phyloP scores from a whole-genome alignment of 352 stramenopile genomes.

The Phytopythium helicoides region DNA sequence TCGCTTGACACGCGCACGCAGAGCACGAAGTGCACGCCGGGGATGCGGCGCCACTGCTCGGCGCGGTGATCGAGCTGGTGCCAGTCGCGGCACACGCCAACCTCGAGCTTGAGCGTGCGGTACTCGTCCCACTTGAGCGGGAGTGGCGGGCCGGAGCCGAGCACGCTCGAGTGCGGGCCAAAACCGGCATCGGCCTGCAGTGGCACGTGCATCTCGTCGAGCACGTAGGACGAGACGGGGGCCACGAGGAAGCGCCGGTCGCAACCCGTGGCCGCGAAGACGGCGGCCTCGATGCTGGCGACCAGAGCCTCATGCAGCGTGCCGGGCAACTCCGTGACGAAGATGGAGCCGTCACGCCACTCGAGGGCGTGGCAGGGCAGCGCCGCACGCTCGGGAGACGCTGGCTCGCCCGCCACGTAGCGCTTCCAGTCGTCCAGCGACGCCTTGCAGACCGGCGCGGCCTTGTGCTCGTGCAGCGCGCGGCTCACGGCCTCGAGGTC shows the following conservation, averaged over 20 bases:
- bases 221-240: neutral
- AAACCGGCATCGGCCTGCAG: slow-evolving; percentile 1
- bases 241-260: neutral
- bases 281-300: neutral
- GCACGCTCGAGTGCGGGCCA: neutral
- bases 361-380: neutral
- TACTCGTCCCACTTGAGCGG: slow-evolving; percentile 12
- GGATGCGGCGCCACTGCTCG: slow-evolving; percentile 17
- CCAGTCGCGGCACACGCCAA: slow-evolving; percentile 17
- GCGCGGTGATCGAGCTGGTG: slow-evolving; percentile 11
- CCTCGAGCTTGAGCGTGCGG: slow-evolving; percentile 23
- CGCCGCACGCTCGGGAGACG: neutral
- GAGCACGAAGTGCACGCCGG: slow-evolving; percentile 18
- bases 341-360: neutral
- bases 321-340: neutral
- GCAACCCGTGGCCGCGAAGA: slow-evolving; percentile 1
- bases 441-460: neutral
- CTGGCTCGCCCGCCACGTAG: neutral
- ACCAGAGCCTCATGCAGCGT: neutral
- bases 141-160: neutral
- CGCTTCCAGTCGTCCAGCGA: slow-evolving; percentile 1
- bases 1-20: slow-evolving; percentile 9
- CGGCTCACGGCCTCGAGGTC: neutral
- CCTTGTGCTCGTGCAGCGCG: neutral
- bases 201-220: neutral